These are phyloP conservation scores for Ogataea zsoltii DNA, from an alignment of 805 yeast species.

Conservation along the genomic window DNA sequence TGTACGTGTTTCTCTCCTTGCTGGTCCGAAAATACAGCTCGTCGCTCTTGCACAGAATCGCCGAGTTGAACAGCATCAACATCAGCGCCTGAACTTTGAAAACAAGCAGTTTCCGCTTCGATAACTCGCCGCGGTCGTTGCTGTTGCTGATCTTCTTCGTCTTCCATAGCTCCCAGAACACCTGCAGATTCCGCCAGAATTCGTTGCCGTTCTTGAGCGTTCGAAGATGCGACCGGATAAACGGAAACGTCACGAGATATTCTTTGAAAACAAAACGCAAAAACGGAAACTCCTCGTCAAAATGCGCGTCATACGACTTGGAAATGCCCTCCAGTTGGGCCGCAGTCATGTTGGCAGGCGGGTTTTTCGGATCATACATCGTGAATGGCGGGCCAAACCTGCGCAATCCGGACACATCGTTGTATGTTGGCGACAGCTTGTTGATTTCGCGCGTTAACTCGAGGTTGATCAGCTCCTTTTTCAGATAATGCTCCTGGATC, in stretches of 20 bases:
- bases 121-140: slow-evolving; percentile 72
- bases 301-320: slow-evolving; percentile 20
- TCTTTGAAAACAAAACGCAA: slow-evolving; percentile 63
- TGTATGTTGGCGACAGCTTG: slow-evolving; percentile 43
- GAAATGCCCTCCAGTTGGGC: slow-evolving; percentile 22
- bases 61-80: slow-evolving; percentile 71
- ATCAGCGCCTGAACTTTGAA: slow-evolving; percentile 62
- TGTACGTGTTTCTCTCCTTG: slow-evolving; percentile 38
- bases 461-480: slow-evolving; percentile 70
- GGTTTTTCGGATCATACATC: slow-evolving; percentile 41
- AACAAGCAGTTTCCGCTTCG: slow-evolving; percentile 66
- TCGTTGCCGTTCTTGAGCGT: slow-evolving; percentile 17
- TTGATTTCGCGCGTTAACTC: slow-evolving; percentile 65
- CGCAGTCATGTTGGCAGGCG: slow-evolving; percentile 21
- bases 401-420: slow-evolving; percentile 62
- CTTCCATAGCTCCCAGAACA: slow-evolving; percentile 78
- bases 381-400: slow-evolving; percentile 79
- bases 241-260: slow-evolving; percentile 73
- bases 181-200: slow-evolving; percentile 86
- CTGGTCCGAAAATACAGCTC: slow-evolving; percentile 44
- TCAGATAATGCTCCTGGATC: slow-evolving; percentile 82
- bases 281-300: slow-evolving; percentile 58
- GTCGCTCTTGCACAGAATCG: slow-evolving; percentile 64
- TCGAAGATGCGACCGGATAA: slow-evolving; percentile 53
- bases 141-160: slow-evolving; percentile 69